These are phyloP conservation scores for Teunomyces stri DNA, from an alignment of 805 yeast genomes.

Conservation along the genomic window DNA sequence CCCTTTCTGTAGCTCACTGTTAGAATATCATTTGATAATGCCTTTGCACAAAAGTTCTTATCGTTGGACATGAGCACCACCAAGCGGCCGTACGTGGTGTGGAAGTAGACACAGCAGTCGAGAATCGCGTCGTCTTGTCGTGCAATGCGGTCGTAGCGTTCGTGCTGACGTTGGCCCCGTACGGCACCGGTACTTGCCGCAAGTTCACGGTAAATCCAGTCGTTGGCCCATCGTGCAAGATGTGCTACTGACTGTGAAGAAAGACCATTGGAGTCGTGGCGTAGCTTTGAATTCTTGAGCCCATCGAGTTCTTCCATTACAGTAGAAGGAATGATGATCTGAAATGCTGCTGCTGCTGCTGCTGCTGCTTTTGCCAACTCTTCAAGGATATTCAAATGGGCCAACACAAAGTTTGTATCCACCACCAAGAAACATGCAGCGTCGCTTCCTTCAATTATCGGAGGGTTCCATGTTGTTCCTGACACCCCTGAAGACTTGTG, in stretches of 20 bases:
- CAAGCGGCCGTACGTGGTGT: slow-evolving; percentile 30
- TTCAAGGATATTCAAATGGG: slow-evolving; percentile 62
- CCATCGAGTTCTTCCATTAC: slow-evolving; percentile 84
- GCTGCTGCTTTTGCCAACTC: slow-evolving; percentile 27
- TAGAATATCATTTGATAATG: slow-evolving; percentile 60
- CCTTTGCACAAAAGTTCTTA: slow-evolving; percentile 76
- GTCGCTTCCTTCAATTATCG: neutral
- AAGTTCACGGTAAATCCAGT: slow-evolving; percentile 67
- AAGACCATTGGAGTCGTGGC: slow-evolving; percentile 12
- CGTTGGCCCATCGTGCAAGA: slow-evolving; percentile 69
- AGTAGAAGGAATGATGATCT: slow-evolving; percentile 64
- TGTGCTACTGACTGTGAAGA: slow-evolving; percentile 44
- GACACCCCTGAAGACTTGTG: neutral
- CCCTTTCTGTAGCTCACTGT: slow-evolving; percentile 56
- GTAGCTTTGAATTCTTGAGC: slow-evolving; percentile 48
- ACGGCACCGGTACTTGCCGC: slow-evolving; percentile 52
- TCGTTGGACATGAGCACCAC: slow-evolving; percentile 78
- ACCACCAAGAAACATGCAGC: slow-evolving; percentile 48
- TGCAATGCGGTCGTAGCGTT: slow-evolving; percentile 46
- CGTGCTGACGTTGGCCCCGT: slow-evolving; percentile 61
- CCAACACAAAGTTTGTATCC: slow-evolving; percentile 80
- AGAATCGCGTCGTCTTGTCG: slow-evolving; percentile 77
- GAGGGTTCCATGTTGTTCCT: too few species aligned
- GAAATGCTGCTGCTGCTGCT: slow-evolving; percentile 18
- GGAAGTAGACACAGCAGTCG: slow-evolving; percentile 76